These are phyloP conservation scores for Blepharisma stoltei DNA, from an alignment of 73 alveolate species.

Conservation along the genomic window DNA sequence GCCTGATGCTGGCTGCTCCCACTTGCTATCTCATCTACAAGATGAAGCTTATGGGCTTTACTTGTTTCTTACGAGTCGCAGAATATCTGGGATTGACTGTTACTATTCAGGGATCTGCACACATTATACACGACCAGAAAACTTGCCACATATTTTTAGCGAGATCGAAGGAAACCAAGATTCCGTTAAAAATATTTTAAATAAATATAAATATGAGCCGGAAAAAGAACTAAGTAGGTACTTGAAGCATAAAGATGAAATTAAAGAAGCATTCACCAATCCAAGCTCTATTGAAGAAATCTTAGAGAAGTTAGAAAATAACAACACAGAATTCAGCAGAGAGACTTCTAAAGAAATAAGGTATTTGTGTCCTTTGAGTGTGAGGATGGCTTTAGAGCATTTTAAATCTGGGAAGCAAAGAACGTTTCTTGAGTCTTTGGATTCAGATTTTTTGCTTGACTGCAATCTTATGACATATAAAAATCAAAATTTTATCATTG, in stretches of 20 bases:
- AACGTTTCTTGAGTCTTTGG: background rate
- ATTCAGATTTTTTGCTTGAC: background rate
- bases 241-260: slow-evolving; percentile 11
- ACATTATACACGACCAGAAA: background rate
- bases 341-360: background rate
- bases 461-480: background rate
- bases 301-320: background rate
- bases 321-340: background rate
- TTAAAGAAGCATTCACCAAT: background rate
- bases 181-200: background rate
- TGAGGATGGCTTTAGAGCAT: background rate
- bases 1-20: slow-evolving; percentile 23
- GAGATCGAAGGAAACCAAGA: background rate
- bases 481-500: background rate
- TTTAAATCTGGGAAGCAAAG: background rate
- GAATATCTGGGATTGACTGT: background rate
- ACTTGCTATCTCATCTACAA: slow-evolving; percentile 9
- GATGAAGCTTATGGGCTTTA: slow-evolving; percentile 6
- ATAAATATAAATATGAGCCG: background rate
- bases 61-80: background rate
- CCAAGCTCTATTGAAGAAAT: background rate
- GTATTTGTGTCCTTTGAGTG: slow-evolving; percentile 12
- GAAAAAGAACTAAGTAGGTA: background rate
- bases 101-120: background rate
- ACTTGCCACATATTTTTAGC: background rate